phyloP scores from a whole-genome alignment of 2,329 filamentous ascomycete genomes.

The Fusarium mangiferae region DNA sequence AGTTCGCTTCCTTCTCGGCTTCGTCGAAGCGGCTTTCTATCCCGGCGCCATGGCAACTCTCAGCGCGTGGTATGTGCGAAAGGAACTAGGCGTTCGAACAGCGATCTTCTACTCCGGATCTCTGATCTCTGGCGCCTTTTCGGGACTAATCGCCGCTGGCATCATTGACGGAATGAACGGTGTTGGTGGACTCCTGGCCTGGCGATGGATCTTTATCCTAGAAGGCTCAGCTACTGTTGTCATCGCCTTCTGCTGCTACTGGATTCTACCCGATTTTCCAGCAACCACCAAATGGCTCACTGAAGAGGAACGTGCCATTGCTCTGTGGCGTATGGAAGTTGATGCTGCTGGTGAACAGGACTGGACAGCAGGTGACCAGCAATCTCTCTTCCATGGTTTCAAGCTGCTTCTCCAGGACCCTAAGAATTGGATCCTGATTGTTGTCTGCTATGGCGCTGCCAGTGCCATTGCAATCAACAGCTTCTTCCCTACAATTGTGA shows the following conservation, averaged over 20 bases:
- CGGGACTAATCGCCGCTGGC: slow-evolving; percentile 68
- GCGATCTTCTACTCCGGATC: slow-evolving; percentile 69
- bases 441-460: slow-evolving; percentile 56
- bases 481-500: slow-evolving; percentile 41
- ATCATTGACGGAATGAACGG: slow-evolving; percentile 57
- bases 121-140: slow-evolving; percentile 74
- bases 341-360: slow-evolving; percentile 38
- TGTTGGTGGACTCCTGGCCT: slow-evolving; percentile 44
- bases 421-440: slow-evolving; percentile 54
- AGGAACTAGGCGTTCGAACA: slow-evolving; percentile 71
- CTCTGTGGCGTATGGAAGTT: slow-evolving; percentile 46
- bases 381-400: slow-evolving; percentile 28
- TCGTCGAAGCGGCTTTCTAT: slow-evolving; percentile 62
- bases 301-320: slow-evolving; percentile 54
- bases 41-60: slow-evolving; percentile 10
- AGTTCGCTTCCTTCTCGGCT: slow-evolving; percentile 54
- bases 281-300: slow-evolving; percentile 52
- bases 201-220: slow-evolving; percentile 74
- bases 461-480: slow-evolving; percentile 57
- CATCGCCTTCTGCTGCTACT: slow-evolving; percentile 30
- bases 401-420: slow-evolving; percentile 57
- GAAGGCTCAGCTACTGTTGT: slow-evolving; percentile 60
- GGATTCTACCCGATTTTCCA: slow-evolving; percentile 46
- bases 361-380: not conserved
- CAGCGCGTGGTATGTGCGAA: slow-evolving; percentile 68